A percentile compares a stretch with the other conserved stretches of the same genome.
Conservation (phyloP, 306 rosid genomes). For the Quillaja saponaria region DNA sequence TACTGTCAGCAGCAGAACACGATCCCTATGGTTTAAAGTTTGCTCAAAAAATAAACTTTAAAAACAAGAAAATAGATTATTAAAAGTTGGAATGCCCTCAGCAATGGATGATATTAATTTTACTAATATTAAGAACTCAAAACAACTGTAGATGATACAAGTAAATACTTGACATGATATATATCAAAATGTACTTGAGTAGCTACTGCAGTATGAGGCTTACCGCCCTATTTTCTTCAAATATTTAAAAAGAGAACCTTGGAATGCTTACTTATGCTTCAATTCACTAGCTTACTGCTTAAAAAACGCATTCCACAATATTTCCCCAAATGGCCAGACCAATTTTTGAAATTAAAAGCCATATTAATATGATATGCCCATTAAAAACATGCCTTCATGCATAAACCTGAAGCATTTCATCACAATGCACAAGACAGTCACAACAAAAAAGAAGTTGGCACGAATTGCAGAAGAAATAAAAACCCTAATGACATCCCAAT, state of each 20-base stretch:
- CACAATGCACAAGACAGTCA: slow-evolving; percentile 62
- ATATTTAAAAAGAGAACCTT: slow-evolving; percentile 27
- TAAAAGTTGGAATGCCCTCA: slow-evolving; percentile 18
- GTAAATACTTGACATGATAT: slow-evolving; percentile 14
- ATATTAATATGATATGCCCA: slow-evolving; percentile 30
- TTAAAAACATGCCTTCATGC: slow-evolving; percentile 28
- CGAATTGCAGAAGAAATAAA: slow-evolving; percentile 34
- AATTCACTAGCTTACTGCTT: slow-evolving; percentile 35
- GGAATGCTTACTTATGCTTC: slow-evolving; percentile 31
- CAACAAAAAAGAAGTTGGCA: slow-evolving; percentile 21
- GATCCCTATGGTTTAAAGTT: slow-evolving; percentile 13
- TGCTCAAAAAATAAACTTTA: slow-evolving; percentile 25
- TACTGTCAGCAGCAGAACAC: slow-evolving; percentile 8
- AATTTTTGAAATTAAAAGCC: slow-evolving; percentile 36
- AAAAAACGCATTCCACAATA: slow-evolving; percentile 30
- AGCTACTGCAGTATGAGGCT: slow-evolving; percentile 40
- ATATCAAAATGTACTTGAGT: slow-evolving; percentile 19
- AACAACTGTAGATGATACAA: slow-evolving; percentile 16
- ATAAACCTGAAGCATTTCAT: slow-evolving; percentile 39
- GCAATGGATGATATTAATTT: slow-evolving; percentile 12
- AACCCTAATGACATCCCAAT: slow-evolving; percentile 55
- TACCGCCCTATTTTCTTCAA: slow-evolving; percentile 52
- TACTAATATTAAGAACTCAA: slow-evolving; percentile 2
- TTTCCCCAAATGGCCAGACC: slow-evolving; percentile 31
- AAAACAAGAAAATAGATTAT: slow-evolving; percentile 4